Evolutionary conservation across 495 filamentous ascomycete species (phyloP).

Genomic region (Penicillium pulvis): DNA sequence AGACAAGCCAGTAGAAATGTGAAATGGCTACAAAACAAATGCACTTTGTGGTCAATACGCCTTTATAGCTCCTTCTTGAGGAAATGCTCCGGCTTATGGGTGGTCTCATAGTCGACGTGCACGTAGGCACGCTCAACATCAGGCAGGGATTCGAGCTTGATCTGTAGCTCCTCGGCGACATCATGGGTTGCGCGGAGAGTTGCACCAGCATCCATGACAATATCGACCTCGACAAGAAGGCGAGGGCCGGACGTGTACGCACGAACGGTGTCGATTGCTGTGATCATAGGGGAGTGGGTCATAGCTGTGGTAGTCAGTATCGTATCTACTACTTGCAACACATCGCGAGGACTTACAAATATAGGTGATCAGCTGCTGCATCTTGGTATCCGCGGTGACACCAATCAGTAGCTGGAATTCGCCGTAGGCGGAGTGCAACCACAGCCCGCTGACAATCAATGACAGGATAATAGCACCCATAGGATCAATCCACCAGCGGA

Average conservation of each 20-base stretch:
- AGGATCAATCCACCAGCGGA: slow-evolving; percentile 95
- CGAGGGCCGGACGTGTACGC: slow-evolving; percentile 90
- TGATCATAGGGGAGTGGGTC: slow-evolving; percentile 82
- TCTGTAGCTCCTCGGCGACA: slow-evolving; percentile 66
- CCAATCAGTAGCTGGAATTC: slow-evolving; percentile 93
- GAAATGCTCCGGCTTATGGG: slow-evolving; percentile 86
- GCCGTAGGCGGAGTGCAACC: slow-evolving; percentile 80
- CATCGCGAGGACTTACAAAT: slow-evolving; percentile 59
- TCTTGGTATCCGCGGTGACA: slow-evolving; percentile 79
- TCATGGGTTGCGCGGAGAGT: slow-evolving; percentile 44
- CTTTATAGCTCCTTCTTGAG: slow-evolving; percentile 61
- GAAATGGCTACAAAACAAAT: neutral
- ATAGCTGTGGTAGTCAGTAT: slow-evolving; percentile 53
- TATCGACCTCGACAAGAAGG: slow-evolving; percentile 86
- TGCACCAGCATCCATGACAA: slow-evolving; percentile 75
- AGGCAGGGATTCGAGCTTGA: slow-evolving; percentile 89
- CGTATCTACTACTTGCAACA: neutral
- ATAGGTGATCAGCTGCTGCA: slow-evolving; percentile 94
- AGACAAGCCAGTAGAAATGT: neutral
- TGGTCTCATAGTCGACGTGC: slow-evolving; percentile 96
- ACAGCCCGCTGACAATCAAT: slow-evolving; percentile 70
- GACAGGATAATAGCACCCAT: slow-evolving; percentile 88
- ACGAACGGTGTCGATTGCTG: slow-evolving; percentile 89
- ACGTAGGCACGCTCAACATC: slow-evolving; percentile 95
- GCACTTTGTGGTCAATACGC: too few relatives aligned